A percentile compares a stretch with the other conserved stretches of the same genome.
phyloP scores from a whole-genome alignment of 2,329 filamentous ascomycete species.

The Aspergillus cejpii region DNA sequence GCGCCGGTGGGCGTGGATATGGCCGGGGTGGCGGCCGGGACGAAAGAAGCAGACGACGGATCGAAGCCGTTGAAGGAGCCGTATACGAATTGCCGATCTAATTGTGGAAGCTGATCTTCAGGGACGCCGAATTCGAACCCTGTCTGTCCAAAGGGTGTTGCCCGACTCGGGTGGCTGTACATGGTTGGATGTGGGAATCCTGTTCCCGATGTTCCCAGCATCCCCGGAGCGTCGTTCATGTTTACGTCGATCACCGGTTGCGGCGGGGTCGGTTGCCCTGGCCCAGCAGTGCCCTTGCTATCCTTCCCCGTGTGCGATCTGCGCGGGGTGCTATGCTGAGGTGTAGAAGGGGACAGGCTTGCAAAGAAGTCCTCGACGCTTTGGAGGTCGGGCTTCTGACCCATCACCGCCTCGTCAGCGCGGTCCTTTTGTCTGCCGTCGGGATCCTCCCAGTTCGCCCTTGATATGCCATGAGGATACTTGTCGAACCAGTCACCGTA shows the following conservation, averaged over 20 bases:
- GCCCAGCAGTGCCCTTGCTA: conserved; percentile 20
- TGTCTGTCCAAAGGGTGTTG: conserved; percentile 27
- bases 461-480: conserved; percentile 85
- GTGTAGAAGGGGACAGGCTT: conserved; percentile 58
- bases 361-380: conserved; percentile 94
- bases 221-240: conserved; percentile 26
- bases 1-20: conserved; percentile 24
- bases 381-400: conserved; percentile 82
- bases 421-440: conserved; percentile 64
- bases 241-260: conserved; percentile 25
- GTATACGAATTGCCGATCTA: conserved; percentile 71
- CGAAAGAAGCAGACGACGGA: conserved; percentile 29
- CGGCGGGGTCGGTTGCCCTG: conserved; percentile 24
- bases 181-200: conserved; percentile 36
- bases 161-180: conserved; percentile 24
- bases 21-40: conserved; percentile 24
- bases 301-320: conserved; percentile 30
- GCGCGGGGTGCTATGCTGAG: conserved; percentile 42
- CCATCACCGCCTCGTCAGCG: conserved; percentile 79
- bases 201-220: conserved; percentile 25
- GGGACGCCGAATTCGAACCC: conserved; percentile 37
- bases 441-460: conserved; percentile 74
- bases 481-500: conserved; percentile 97
- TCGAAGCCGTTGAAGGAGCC: conserved; percentile 59
- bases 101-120: conserved; percentile 52